phyloP scores from a whole-genome alignment of 2,329 filamentous ascomycete species.

The Myriosclerotinia scirpicola region DNA sequence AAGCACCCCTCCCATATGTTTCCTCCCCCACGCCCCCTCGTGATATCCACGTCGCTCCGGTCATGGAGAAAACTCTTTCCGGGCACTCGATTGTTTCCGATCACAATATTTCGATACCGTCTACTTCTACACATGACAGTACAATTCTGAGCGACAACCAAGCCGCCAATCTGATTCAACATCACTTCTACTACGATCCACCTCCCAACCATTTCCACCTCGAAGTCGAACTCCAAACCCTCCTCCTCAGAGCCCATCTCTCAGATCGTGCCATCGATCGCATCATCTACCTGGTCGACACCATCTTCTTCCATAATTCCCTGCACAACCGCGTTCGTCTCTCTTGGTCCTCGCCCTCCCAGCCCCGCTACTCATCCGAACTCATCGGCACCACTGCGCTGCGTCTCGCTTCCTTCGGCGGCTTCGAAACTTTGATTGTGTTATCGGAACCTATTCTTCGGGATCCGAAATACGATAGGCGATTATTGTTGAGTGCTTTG shows the following conservation, averaged over 20 bases:
- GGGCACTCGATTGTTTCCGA: slow-evolving; percentile 40
- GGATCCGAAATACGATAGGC: slow-evolving; percentile 52
- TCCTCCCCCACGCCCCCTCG: slow-evolving; percentile 1
- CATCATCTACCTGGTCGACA: slow-evolving; percentile 61
- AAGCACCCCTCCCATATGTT: slow-evolving; percentile 1
- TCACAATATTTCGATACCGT: slow-evolving; percentile 25
- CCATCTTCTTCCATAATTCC: slow-evolving; percentile 60
- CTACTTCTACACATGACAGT: slow-evolving; percentile 21
- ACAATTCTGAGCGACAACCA: slow-evolving; percentile 30
- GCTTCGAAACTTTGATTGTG: slow-evolving; percentile 63
- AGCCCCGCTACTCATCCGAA: slow-evolving; percentile 52
- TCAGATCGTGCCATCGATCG: slow-evolving; percentile 38
- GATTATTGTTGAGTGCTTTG: slow-evolving; percentile 63
- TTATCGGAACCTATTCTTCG: slow-evolving; percentile 60
- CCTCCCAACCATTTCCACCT: slow-evolving; percentile 27
- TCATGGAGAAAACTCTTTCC: slow-evolving; percentile 39
- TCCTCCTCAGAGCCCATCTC: slow-evolving; percentile 9
- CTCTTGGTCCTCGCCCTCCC: slow-evolving; percentile 55
- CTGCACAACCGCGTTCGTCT: slow-evolving; percentile 59
- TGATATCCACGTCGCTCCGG: slow-evolving; percentile 2
- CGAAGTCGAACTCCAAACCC: slow-evolving; percentile 21
- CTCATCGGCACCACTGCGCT: slow-evolving; percentile 65
- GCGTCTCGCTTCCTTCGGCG: slow-evolving; percentile 45
- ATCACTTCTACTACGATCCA: slow-evolving; percentile 27
- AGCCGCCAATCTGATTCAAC: slow-evolving; percentile 34